Percentiles rank a stretch among this genome's conserved stretches.
phyloP scores from a whole-genome alignment of 495 filamentous ascomycete genomes.

The Corynascus novoguineensis region DNA sequence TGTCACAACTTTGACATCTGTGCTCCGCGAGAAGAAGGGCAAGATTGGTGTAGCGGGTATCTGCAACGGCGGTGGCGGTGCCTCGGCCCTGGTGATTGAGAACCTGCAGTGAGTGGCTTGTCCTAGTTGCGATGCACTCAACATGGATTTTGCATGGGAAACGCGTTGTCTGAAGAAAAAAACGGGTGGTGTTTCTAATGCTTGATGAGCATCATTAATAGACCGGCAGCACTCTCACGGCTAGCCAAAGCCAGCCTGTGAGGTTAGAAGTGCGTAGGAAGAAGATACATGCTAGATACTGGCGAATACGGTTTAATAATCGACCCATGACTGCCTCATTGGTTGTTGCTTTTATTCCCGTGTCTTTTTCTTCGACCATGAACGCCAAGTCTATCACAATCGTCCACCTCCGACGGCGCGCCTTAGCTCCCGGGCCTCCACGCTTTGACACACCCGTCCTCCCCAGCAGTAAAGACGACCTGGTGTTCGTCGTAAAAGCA shows the following conservation, averaged over 20 bases:
- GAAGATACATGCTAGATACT: neutral
- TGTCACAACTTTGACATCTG: constrained; percentile 81
- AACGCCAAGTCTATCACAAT: neutral
- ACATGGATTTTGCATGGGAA: neutral
- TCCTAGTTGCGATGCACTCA: neutral
- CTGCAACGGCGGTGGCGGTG: constrained; percentile 96
- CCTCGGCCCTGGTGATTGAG: constrained; percentile 86
- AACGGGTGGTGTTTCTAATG: constrained; percentile 6
- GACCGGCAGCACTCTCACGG: constrained; percentile 12
- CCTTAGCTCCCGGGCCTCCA: constrained; percentile 42
- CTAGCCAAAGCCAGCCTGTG: constrained; percentile 25
- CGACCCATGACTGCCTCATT: neutral
- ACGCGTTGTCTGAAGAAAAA: constrained; percentile 4
- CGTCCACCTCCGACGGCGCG: neutral
- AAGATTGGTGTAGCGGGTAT: constrained; percentile 94
- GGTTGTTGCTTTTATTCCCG: neutral
- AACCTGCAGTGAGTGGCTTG: constrained; percentile 44
- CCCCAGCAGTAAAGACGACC: constrained; percentile 69
- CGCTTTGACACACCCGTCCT: constrained; percentile 70
- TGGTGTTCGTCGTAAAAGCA: constrained; percentile 66
- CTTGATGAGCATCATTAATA: constrained; percentile 12
- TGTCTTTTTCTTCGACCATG: neutral
- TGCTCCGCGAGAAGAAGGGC: constrained; percentile 80
- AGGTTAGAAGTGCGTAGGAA: constrained; percentile 1
- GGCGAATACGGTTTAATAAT: neutral